phyloP scores from a whole-genome alignment of 2,329 filamentous ascomycete genomes.

The Aspergillus calidoustus region DNA sequence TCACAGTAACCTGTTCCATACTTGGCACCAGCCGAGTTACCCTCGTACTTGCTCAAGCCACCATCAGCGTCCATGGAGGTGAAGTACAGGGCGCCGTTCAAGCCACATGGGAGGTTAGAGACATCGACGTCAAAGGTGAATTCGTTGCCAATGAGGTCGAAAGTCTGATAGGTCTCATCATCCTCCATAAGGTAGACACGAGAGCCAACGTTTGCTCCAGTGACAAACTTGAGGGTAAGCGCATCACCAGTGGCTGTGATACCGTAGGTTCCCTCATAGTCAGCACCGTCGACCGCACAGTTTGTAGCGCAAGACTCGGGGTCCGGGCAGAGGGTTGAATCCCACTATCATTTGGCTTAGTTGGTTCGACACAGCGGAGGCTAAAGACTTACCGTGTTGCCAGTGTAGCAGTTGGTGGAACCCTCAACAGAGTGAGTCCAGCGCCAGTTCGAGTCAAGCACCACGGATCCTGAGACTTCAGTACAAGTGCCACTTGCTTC shows the following conservation, averaged over 20 bases:
- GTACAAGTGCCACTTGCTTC: constrained; percentile 57
- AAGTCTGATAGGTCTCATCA: constrained; percentile 66
- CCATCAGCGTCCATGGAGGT: constrained; percentile 65
- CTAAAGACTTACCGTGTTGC: constrained; percentile 44
- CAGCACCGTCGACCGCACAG: constrained; percentile 61
- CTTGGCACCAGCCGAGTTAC: constrained; percentile 61
- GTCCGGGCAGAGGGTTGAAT: constrained; percentile 54
- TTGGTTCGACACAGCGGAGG: background rate
- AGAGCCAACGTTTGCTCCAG: constrained; percentile 49
- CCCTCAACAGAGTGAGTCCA: constrained; percentile 56
- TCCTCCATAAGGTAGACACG: constrained; percentile 66
- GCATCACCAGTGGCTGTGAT: constrained; percentile 55
- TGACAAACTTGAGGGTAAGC: constrained; percentile 55
- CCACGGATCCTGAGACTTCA: constrained; percentile 57
- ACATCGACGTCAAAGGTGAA: constrained; percentile 75
- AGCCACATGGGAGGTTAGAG: constrained; percentile 68
- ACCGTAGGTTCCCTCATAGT: constrained; percentile 58
- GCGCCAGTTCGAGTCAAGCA: constrained; percentile 63
- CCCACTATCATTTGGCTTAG: constrained; percentile 37
- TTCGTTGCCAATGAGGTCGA: constrained; percentile 68
- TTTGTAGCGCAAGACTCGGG: constrained; percentile 57
- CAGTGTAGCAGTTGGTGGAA: constrained; percentile 61
- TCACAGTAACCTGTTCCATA: constrained; percentile 69
- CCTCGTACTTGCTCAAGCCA: constrained; percentile 55
- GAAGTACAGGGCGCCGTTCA: constrained; percentile 73